Evolutionary conservation across 2,329 filamentous ascomycete species (phyloP).

Genomic region (Penicillium frequentans): DNA sequence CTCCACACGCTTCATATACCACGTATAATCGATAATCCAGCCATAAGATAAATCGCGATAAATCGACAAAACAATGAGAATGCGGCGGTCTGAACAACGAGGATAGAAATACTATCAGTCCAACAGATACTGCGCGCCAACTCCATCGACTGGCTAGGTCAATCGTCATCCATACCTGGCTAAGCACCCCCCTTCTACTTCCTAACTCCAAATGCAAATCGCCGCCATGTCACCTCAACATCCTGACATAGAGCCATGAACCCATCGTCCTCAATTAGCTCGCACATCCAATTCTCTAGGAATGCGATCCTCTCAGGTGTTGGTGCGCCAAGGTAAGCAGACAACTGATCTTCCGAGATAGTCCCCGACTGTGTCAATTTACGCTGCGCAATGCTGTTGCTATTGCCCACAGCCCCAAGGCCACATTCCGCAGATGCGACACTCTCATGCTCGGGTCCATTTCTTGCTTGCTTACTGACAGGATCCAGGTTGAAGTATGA

Average conservation of each 20-base stretch:
- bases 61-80: background rate
- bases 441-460: background rate
- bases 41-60: background rate
- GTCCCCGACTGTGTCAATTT: background rate
- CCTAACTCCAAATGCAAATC: slow-evolving; percentile 39
- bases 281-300: slow-evolving; percentile 44
- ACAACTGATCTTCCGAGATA: slow-evolving; percentile 24
- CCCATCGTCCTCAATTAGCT: slow-evolving; percentile 40
- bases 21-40: too few species aligned
- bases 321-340: slow-evolving; percentile 31
- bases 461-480: background rate
- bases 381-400: too few species aligned
- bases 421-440: background rate
- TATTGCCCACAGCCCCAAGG: background rate
- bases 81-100: background rate
- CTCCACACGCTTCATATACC: too few species aligned
- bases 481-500: background rate
- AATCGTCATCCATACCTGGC: too few species aligned
- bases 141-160: background rate
- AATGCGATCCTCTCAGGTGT: slow-evolving; percentile 32
- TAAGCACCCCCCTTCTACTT: background rate
- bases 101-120: background rate
- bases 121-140: background rate
- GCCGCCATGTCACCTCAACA: slow-evolving; percentile 41
- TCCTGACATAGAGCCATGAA: slow-evolving; percentile 43